Conservation (phyloP, 331 rosid species). For the Rhamnella rubrinervis region DNA sequence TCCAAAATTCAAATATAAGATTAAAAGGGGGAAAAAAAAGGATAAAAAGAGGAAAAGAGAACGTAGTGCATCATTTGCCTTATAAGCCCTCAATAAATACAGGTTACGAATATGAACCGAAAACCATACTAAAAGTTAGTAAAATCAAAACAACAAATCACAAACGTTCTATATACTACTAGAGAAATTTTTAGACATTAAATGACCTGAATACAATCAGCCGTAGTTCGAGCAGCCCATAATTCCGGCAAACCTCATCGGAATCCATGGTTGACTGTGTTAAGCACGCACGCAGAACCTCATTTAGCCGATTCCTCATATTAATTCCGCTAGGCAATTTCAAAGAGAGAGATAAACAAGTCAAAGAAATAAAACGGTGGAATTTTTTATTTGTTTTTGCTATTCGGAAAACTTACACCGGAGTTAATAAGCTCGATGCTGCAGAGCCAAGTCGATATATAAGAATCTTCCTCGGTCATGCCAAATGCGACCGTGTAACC, state of each 20-base stretch:
- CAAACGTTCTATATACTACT: not conserved
- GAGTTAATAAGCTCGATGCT: constrained; percentile 83
- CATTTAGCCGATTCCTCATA: not conserved
- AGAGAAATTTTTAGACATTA: not conserved
- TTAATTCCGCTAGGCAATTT: not conserved
- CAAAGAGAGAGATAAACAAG: not conserved
- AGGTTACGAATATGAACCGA: too few relatives aligned
- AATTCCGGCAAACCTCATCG: constrained; percentile 73
- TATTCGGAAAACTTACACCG: constrained; percentile 47
- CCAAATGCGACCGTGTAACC: constrained; percentile 88
- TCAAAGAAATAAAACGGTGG: not conserved
- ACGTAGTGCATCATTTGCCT: not conserved
- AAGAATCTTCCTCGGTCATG: constrained; percentile 82
- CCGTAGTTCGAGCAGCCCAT: constrained; percentile 41
- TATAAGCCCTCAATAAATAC: too few relatives aligned
- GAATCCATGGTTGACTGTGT: constrained; percentile 74
- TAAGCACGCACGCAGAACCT: constrained; percentile 84
- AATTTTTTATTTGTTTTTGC: too few relatives aligned
- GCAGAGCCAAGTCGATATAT: constrained; percentile 72
- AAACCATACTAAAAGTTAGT: not conserved
- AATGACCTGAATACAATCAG: constrained; percentile 42
- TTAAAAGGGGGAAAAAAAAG: too few relatives aligned
- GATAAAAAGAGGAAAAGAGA: not conserved
- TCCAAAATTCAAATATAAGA: too few relatives aligned
- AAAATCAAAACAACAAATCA: not conserved